Evolutionary conservation across 2,329 filamentous ascomycete genomes (phyloP).

Genomic region (Phyllosticta citrichinensis): DNA sequence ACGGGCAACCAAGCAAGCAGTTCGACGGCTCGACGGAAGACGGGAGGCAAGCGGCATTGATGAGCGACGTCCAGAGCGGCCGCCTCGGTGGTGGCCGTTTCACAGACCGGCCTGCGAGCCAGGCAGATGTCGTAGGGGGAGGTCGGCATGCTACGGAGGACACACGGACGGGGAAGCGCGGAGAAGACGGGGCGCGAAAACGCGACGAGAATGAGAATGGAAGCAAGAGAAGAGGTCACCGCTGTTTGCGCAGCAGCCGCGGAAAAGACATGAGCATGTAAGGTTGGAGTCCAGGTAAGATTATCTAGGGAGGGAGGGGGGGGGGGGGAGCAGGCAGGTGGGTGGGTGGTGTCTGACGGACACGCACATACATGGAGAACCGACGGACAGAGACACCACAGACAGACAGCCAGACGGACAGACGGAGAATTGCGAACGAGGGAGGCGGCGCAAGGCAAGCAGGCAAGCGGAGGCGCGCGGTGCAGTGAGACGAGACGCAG

Average conservation of each 20-base stretch:
- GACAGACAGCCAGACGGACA: neutral
- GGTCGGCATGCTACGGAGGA: neutral
- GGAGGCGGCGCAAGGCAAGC: neutral
- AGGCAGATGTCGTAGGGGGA: neutral
- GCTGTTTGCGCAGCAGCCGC: neutral
- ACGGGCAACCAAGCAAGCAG: neutral
- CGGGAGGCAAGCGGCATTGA: neutral
- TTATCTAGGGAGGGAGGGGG: neutral
- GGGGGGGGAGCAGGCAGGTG: too few relatives aligned
- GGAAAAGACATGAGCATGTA: neutral
- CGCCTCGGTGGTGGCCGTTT: neutral
- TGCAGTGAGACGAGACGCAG: neutral
- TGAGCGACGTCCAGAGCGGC: neutral
- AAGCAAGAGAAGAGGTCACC: neutral
- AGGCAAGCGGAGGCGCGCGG: neutral
- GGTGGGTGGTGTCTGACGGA: neutral
- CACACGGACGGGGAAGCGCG: neutral
- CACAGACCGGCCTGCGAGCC: neutral
- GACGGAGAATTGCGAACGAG: neutral
- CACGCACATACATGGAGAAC: neutral
- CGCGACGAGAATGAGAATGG: neutral
- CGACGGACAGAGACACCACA: neutral
- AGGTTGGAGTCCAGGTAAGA: neutral
- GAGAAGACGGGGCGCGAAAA: neutral
- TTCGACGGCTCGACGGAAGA: neutral